Evolutionary conservation across 2,329 filamentous ascomycete species (phyloP).

Genomic region (Alternaria angustiovoidea): DNA sequence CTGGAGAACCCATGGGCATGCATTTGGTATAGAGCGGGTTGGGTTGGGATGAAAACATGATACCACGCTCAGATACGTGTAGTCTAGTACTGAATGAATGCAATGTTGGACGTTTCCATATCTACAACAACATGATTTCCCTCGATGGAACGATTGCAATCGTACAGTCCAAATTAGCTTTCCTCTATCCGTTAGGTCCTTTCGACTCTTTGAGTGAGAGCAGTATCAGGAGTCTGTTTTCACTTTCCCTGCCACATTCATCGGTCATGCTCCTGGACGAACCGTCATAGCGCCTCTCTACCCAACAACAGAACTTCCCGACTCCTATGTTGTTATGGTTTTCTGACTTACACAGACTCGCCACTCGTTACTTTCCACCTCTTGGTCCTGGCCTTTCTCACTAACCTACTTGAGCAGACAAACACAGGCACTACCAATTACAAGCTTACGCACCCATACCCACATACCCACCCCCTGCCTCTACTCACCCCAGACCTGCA

Average conservation of each 20-base stretch:
- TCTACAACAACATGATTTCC: neutral
- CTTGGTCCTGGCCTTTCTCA: neutral
- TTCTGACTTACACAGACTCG: neutral
- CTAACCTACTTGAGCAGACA: neutral
- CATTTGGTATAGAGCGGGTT: conserved; percentile 8
- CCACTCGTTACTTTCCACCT: neutral
- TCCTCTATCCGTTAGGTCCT: neutral
- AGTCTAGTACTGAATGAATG: conserved; percentile 13
- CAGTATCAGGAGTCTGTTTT: neutral
- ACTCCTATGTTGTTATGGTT: neutral
- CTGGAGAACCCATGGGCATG: neutral
- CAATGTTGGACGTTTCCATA: conserved; percentile 7
- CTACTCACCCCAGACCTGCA: neutral
- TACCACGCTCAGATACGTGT: conserved; percentile 16
- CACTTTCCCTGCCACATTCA: neutral
- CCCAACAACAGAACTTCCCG: conserved; percentile 1
- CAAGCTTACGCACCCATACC: neutral
- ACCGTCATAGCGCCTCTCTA: neutral
- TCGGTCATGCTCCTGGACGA: neutral
- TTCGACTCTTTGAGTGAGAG: neutral
- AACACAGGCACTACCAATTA: neutral
- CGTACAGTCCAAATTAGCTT: neutral
- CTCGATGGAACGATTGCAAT: neutral
- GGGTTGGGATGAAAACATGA: conserved; percentile 8
- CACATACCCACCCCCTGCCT: neutral